A percentile compares a stretch with the other conserved stretches of the same genome.
phyloP scores from a whole-genome alignment of 169 alveolate genomes.

The Theileria luwenshuni region DNA sequence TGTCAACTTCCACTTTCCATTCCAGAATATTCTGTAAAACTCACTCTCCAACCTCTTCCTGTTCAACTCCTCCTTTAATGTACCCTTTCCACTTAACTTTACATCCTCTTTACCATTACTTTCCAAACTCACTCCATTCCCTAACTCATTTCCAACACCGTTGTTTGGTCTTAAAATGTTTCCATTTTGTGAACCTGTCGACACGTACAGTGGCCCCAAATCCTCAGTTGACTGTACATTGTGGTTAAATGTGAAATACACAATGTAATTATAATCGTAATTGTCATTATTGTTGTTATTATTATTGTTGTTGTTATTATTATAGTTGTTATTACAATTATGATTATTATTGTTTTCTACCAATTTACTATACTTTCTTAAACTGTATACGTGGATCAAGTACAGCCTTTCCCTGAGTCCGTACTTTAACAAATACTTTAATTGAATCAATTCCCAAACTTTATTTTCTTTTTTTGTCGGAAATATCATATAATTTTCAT shows the following conservation, averaged over 20 bases:
- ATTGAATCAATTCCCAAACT: conserved; percentile 5
- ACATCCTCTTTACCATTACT: background rate
- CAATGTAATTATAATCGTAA: background rate
- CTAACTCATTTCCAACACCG: background rate
- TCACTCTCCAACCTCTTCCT: too few species aligned
- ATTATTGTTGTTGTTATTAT: background rate
- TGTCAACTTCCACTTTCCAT: background rate
- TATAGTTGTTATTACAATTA: background rate
- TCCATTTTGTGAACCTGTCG: too few species aligned
- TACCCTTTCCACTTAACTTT: background rate
- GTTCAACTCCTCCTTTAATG: background rate
- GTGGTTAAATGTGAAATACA: background rate
- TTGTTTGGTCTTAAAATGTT: background rate
- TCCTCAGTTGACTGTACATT: background rate
- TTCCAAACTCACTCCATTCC: background rate
- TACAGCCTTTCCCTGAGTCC: conserved; percentile 5
- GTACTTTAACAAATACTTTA: conserved; percentile 2
- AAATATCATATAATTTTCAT: conserved; percentile 2
- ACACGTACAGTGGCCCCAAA: background rate
- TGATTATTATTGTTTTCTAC: background rate
- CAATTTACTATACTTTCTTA: background rate
- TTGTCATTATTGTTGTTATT: background rate
- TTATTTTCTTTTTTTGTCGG: background rate
- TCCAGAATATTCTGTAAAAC: too few species aligned
- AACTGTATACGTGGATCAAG: background rate